Base-by-base conservation (phyloP, 2,329 filamentous ascomycete genomes). In the Aspergillus candidus region DNA sequence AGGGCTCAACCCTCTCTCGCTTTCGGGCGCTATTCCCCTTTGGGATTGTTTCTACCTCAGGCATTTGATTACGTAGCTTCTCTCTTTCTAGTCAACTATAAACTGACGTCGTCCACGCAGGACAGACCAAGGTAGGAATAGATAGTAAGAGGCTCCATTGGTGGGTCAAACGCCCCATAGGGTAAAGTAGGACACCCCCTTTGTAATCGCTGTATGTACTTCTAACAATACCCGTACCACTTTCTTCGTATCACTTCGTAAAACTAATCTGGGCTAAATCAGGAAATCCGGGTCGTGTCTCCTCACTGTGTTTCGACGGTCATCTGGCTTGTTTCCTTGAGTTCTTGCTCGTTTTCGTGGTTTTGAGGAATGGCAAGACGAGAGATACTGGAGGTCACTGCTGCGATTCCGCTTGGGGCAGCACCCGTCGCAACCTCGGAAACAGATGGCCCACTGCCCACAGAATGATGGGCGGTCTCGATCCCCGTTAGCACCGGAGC, bases 401-500 rank as follows among this genome's bases (percentile, higher is more conserved):
- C 62, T n/a, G 69, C 61, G 40, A 72, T 62, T 10, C 63, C 62
- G 32, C 61, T 59, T 27, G 62, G 43, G 35, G 61, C 57, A 32
- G 57, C 56, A 50, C 18, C 18, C 18, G 58, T 60, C 3, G 56
- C 47, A 11, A 57, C 42, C 40, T 55, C 54, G 39, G 61, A 59
- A 22, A 51, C 60, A 48, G 55, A 57, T 51, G 53, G 57, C 46
- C 63, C 58, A 40, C 67, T 75, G n/a, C 74, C 72, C 13, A 81
- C 58, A 4, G 72, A 70, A 35, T 74, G 69, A 44, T 82, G 72
- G 1, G 77, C 74, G 1, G 74, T 78, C 58, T 85, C 81, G 3
- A 84, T 72, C 0, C 75, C 75, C 1, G 75, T 68, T 13, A 85
- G 65, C 3, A 84, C 78, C 1, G 79, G 81, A 31, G 73, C 71